Evolutionary conservation across 257 asterid genomes (phyloP).

Genomic region (Rhazya stricta): DNA sequence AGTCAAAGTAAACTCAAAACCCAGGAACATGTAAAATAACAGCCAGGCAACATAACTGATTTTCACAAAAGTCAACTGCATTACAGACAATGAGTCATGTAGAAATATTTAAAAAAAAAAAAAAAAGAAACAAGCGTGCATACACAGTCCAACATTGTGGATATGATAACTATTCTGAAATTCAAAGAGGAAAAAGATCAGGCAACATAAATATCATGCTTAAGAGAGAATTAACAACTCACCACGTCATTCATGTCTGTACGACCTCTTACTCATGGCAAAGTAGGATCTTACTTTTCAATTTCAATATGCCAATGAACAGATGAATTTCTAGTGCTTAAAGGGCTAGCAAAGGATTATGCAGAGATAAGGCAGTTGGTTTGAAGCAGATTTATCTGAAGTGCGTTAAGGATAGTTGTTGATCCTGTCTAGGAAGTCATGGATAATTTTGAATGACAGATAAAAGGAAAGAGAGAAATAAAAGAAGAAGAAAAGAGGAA

Average conservation of each 20-base stretch:
- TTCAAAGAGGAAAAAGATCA: background rate
- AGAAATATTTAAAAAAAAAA: background rate
- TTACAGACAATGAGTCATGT: background rate
- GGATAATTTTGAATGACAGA: too few species aligned
- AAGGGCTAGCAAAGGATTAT: background rate
- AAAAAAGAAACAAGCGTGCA: too few species aligned
- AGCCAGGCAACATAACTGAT: background rate
- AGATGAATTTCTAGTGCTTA: background rate
- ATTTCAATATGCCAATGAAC: background rate
- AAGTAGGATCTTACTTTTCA: background rate
- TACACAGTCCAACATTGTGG: background rate
- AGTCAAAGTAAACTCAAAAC: background rate
- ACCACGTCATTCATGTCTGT: background rate
- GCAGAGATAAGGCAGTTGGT: background rate
- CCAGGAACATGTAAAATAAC: background rate
- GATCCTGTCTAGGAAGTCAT: background rate
- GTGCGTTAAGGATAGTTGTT: background rate
- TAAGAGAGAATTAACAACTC: background rate
- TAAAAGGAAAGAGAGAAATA: background rate
- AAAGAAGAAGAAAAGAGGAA: background rate
- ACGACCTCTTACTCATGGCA: background rate
- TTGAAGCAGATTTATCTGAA: background rate
- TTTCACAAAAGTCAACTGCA: background rate
- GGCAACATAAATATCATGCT: background rate
- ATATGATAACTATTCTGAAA: background rate